Conservation (phyloP, 805 yeast species). For the Metschnikowia peoriensis region DNA sequence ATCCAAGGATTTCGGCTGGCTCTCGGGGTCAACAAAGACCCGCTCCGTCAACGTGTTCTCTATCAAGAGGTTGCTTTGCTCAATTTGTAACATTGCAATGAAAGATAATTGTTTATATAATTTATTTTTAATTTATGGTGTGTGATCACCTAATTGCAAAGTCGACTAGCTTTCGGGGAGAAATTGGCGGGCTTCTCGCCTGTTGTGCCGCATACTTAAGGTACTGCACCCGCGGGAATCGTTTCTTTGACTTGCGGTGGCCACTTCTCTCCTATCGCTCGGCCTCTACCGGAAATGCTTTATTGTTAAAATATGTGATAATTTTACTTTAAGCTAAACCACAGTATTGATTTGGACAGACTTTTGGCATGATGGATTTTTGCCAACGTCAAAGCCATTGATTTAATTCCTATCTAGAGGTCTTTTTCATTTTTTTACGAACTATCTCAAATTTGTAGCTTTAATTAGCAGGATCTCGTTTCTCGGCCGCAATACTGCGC, state of each 20-base stretch:
- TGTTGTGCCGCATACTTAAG: not conserved
- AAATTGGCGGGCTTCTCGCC: not conserved
- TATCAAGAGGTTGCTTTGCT: slow-evolving; percentile 78
- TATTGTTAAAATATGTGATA: not conserved
- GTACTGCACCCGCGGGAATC: not conserved
- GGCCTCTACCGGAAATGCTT: not conserved
- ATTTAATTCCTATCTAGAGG: too few species aligned
- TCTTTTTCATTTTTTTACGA: not conserved
- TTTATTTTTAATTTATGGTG: not conserved
- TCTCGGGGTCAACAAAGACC: slow-evolving; percentile 41
- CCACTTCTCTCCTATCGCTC: not conserved
- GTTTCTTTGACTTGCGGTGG: not conserved
- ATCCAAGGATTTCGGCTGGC: slow-evolving; percentile 53
- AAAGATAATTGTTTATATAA: not conserved
- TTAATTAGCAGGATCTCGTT: not conserved
- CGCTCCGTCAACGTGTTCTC: slow-evolving; percentile 79
- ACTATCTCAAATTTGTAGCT: not conserved
- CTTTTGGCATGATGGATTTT: too few species aligned
- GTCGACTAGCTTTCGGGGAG: not conserved
- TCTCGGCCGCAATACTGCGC: not conserved
- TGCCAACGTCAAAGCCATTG: too few species aligned
- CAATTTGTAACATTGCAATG: slow-evolving; percentile 71
- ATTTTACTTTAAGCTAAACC: too few species aligned
- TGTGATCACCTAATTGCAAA: not conserved
- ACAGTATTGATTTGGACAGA: too few species aligned